Evolutionary conservation across 805 yeast species (phyloP).

Genomic region (Metschnikowia henanensis): DNA sequence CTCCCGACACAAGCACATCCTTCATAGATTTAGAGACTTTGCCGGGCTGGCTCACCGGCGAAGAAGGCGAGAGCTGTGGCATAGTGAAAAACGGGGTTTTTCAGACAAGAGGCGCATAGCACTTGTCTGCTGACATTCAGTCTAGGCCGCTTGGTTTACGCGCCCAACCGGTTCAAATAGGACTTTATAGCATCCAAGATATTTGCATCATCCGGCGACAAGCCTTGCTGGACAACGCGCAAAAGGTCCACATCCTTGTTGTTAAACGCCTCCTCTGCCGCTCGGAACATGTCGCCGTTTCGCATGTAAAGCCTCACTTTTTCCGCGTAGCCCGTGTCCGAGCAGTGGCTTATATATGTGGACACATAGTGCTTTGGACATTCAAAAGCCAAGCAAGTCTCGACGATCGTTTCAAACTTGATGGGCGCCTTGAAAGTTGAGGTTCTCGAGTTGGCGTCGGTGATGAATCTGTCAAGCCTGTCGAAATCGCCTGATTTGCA

Average conservation of each 20-base stretch:
- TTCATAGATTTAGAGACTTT: constrained; percentile 52
- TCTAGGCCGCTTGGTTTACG: no score
- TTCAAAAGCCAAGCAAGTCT: constrained; percentile 46
- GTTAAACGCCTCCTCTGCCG: constrained; percentile 49
- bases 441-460: constrained; percentile 22
- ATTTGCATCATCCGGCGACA: constrained; percentile 10
- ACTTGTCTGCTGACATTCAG: no score
- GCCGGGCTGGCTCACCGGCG: constrained; percentile 82
- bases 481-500: constrained; percentile 52
- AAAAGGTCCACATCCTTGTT: constrained; percentile 35
- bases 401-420: constrained; percentile 65
- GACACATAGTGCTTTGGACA: constrained; percentile 63
- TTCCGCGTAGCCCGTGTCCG: constrained; percentile 42
- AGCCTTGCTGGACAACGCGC: constrained; percentile 7
- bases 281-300: constrained; percentile 51
- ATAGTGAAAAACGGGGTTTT: constrained; percentile 20
- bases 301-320: constrained; percentile 50
- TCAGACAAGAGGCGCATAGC: background rate
- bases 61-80: constrained; percentile 59
- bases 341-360: constrained; percentile 55
- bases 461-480: constrained; percentile 44
- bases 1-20: constrained; percentile 28
- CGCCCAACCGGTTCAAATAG: constrained; percentile 12
- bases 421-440: constrained; percentile 55
- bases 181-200: constrained; percentile 12